A percentile compares a stretch with the other conserved stretches of the same genome.
Evolutionary conservation across 2,329 filamentous ascomycete genomes (phyloP).

Genomic region (Colletotrichum magnum): DNA sequence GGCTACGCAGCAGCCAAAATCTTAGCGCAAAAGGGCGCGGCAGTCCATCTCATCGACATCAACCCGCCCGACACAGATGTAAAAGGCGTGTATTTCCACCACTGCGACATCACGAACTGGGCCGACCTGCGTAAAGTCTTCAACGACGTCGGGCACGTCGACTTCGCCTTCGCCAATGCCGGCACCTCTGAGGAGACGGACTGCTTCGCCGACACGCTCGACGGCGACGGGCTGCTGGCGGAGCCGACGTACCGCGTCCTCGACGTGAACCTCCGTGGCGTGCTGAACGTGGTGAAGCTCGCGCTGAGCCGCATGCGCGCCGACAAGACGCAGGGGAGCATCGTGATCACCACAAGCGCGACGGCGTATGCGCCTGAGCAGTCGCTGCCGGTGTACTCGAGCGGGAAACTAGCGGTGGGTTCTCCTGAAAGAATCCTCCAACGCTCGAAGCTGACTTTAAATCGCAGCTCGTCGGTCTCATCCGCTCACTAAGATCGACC

Average conservation of each 20-base stretch:
- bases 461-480: slow-evolving; percentile 43
- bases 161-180: slow-evolving; percentile 53
- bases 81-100: slow-evolving; percentile 40
- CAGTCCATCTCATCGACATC: slow-evolving; percentile 49
- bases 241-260: slow-evolving; percentile 44
- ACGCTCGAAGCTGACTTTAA: too few species aligned
- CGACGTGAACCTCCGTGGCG: slow-evolving; percentile 51
- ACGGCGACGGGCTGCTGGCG: slow-evolving; percentile 43
- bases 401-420: slow-evolving; percentile 17
- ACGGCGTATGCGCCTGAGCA: slow-evolving; percentile 55
- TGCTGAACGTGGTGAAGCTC: slow-evolving; percentile 52
- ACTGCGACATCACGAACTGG: slow-evolving; percentile 49
- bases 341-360: slow-evolving; percentile 55
- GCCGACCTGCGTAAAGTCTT: slow-evolving; percentile 45
- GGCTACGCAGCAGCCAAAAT: slow-evolving; percentile 50
- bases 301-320: slow-evolving; percentile 46
- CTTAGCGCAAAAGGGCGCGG: slow-evolving; percentile 46
- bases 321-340: slow-evolving; percentile 47
- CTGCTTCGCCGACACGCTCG: slow-evolving; percentile 50
- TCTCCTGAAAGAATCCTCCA: too few species aligned
- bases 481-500: slow-evolving; percentile 50
- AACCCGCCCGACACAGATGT: slow-evolving; percentile 25
- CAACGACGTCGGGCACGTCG: slow-evolving; percentile 42
- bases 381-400: slow-evolving; percentile 50
- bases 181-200: slow-evolving; percentile 48